Percentiles rank a stretch among this genome's conserved stretches.
Conservation (phyloP, 768 basidiomycete genomes). For the Hirschioporus abietinus region DNA sequence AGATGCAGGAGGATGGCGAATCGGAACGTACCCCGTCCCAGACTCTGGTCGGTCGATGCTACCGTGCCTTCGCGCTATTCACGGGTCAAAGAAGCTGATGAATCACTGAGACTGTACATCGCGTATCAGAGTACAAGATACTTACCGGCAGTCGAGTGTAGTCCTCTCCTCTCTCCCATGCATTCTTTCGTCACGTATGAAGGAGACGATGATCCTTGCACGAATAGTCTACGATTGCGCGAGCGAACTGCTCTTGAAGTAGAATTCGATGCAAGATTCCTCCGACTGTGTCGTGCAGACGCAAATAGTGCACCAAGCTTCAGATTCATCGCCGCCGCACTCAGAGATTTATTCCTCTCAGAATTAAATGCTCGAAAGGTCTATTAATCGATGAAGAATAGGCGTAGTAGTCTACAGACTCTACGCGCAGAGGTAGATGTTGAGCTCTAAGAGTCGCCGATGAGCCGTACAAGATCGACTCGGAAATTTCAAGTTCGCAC, state of each 20-base stretch:
- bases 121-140: background rate
- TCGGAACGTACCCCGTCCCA: constrained; percentile 56
- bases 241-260: background rate
- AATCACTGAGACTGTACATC: constrained; percentile 1
- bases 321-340: background rate
- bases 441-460: no score
- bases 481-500: no score
- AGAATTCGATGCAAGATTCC: background rate
- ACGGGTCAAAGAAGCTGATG: background rate
- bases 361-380: no score
- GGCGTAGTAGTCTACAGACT: no score
- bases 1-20: background rate
- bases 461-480: no score
- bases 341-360: no score
- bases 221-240: background rate
- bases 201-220: background rate
- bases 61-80: constrained; percentile 37
- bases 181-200: background rate
- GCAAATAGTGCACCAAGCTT: background rate
- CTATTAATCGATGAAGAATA: no score
- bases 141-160: constrained; percentile 11
- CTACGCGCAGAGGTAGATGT: no score
- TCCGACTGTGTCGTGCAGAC: background rate
- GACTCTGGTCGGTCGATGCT: constrained; percentile 53
- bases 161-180: background rate